Base-by-base conservation (phyloP, 176 grass and related monocot species). In the Triticum aestivum region DNA sequence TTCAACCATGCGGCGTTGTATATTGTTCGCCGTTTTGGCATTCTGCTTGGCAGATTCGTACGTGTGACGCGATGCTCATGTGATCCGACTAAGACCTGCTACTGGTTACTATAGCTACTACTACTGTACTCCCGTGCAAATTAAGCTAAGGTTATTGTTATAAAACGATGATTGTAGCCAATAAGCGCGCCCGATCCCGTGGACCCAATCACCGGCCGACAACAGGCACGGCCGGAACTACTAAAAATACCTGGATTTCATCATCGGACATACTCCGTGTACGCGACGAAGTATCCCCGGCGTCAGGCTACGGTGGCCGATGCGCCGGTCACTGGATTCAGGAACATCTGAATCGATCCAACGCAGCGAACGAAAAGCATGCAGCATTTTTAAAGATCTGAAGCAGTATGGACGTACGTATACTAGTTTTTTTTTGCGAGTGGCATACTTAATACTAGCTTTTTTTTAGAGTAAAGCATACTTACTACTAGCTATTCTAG, bases 1-100 rank as follows among this genome's bases (percentile, higher is more conserved):
- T 44, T 83, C 6, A 27, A 30, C 5, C 61, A 6, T 34, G 29
- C 59, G 2, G n/a, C 12, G 24, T 17, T 67, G 1, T 75, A 39
- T 74, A 80, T 33, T 15, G 6, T 30, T 24, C 0, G 2, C 21
- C 2, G 3, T 41, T 58, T 58, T n/a, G 23, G 6, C 69, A 18
- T 23, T 84, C 75, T 80, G 67, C 42, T 80, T 84, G 41, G 15
- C 52, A 64, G 73, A 20, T 24, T 88, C 52, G 11, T 32, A 21
- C 15, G 41, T 42, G 41, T 23, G 75, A 79, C 54, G 23, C 32
- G 29, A 79, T 69, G 64, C 80, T 69, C 64, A 4, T 72, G 18
- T 70, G 15, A 2, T 30, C 21, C 4, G 65, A 63, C 14, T 38
- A 2, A 3, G 20, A 70, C 64, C 39, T 73, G 12, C 30, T 66